Evolutionary conservation across 768 basidiomycete species (phyloP), one percentile per base, ranked within the genome.

Genomic region (Trametes coccinea): DNA sequence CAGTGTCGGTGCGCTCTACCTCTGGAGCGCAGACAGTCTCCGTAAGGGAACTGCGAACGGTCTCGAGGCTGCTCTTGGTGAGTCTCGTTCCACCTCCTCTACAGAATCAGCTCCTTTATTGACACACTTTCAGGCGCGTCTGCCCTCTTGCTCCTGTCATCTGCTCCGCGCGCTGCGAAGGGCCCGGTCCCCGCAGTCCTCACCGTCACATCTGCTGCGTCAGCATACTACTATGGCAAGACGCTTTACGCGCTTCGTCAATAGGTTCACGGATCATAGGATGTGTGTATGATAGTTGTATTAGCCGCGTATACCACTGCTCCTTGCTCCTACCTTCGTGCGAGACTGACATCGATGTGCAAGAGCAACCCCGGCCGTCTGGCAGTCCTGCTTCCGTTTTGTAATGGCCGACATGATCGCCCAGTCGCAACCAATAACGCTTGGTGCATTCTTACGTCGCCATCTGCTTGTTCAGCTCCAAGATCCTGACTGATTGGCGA

Each of bases 21-120:
- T 92, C 29, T 93, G 86, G 83, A 88, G 90, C 58, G 92, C 87
- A 40, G 83, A 90, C 62, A 80, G 78, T 69, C 89, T 94, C 65
- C 85, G 86, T 62, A 90, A 82, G 70, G 88, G 90, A 40, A 82
- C 84, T 11, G 70, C 83, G 2, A 86, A 89, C 64, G 90, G 92
- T n/a, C 74, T 92, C 56, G 89, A 93, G 70, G 84, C 80, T 33
- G 92, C 92, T 41, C 79, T 93, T 13, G 92, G 92, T 80, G 57
- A 60, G 77, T 62, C n/a, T 34, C 49, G 34, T 54, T n/a, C 53
- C 31, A 45, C 22, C 59, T 49, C 22, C 56, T 37, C 11, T 22
- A 17, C 11, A 43, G 29, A 29, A 11, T 41, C 22, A 22, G 7
- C 29, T n/a, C 60, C 14, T 6, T 40, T 47, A 30, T 27, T 56